Conservation (phyloP, 2,329 filamentous ascomycete genomes). For the Ploettnerulaceae sp. region DNA sequence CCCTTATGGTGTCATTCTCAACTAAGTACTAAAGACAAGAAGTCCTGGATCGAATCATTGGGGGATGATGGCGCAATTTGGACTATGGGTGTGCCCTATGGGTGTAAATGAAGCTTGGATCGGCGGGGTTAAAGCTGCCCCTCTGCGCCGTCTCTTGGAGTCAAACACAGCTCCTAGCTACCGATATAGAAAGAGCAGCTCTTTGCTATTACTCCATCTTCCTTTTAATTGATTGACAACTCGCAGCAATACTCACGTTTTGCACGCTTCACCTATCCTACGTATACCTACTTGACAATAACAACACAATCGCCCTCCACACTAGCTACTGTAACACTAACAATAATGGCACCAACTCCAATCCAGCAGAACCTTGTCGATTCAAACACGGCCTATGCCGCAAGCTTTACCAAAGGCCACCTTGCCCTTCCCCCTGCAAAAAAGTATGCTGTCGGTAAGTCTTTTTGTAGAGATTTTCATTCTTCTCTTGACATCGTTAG, state of each 20-base stretch:
- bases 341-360: constrained; percentile 31
- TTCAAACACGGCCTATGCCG: constrained; percentile 53
- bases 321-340: not conserved
- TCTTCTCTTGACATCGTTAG: no score
- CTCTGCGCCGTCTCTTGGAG: no score
- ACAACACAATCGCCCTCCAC: not conserved
- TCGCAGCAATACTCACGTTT: no score
- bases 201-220: no score
- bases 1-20: not conserved
- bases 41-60: not conserved
- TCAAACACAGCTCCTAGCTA: no score
- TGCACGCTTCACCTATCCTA: no score
- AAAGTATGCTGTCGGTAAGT: constrained; percentile 59
- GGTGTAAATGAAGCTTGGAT: not conserved
- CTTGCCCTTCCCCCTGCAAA: constrained; percentile 65
- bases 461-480: constrained; percentile 16
- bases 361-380: constrained; percentile 51
- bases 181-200: no score
- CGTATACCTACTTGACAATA: no score
- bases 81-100: not conserved
- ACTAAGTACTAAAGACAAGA: no score
- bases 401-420: constrained; percentile 59
- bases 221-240: no score
- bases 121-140: not conserved
- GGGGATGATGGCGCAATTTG: not conserved